A percentile compares a stretch with the other conserved stretches of the same genome.
These are phyloP conservation scores for Viridothelium virens DNA, from an alignment of 495 filamentous ascomycete genomes.

Conservation along the genomic window DNA sequence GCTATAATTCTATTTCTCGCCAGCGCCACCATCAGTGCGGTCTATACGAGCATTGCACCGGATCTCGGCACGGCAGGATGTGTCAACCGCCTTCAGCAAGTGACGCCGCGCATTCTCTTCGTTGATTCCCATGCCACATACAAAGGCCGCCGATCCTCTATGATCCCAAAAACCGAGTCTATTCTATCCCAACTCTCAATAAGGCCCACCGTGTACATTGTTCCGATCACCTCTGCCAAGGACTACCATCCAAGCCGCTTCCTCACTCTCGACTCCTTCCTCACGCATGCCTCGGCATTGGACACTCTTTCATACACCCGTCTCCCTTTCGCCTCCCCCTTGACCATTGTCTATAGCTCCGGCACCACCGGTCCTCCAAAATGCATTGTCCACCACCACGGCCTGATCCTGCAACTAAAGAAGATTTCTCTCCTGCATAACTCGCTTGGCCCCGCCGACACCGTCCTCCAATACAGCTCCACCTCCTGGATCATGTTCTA, in stretches of 20 bases:
- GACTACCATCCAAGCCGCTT: constrained; percentile 35
- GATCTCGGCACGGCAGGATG: constrained; percentile 54
- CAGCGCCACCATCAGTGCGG: constrained; percentile 54
- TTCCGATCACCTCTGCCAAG: constrained; percentile 54
- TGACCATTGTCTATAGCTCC: constrained; percentile 62
- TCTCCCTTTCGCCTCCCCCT: constrained; percentile 58
- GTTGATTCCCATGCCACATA: constrained; percentile 73
- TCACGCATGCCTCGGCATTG: constrained; percentile 39
- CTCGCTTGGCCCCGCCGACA: constrained; percentile 19
- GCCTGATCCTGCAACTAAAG: constrained; percentile 51
- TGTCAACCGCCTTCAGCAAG: constrained; percentile 62
- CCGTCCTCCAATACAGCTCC: constrained; percentile 25
- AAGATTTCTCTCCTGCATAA: constrained; percentile 56
- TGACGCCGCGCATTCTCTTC: constrained; percentile 64
- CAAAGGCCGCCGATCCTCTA: constrained; percentile 64
- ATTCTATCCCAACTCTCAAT: constrained; percentile 52
- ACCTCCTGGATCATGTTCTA: constrained; percentile 87
- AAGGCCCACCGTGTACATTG: constrained; percentile 55
- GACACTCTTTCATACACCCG: constrained; percentile 47
- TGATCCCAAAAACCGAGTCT: constrained; percentile 60
- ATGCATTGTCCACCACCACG: constrained; percentile 68
- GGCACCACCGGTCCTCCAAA: constrained; percentile 71
- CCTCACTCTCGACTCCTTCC: constrained; percentile 47
- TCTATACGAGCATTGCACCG: constrained; percentile 66
- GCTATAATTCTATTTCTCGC: constrained; percentile 61